These are phyloP conservation scores for Penicillium canariense DNA, from an alignment of 495 filamentous ascomycete species.

Conservation along the genomic window DNA sequence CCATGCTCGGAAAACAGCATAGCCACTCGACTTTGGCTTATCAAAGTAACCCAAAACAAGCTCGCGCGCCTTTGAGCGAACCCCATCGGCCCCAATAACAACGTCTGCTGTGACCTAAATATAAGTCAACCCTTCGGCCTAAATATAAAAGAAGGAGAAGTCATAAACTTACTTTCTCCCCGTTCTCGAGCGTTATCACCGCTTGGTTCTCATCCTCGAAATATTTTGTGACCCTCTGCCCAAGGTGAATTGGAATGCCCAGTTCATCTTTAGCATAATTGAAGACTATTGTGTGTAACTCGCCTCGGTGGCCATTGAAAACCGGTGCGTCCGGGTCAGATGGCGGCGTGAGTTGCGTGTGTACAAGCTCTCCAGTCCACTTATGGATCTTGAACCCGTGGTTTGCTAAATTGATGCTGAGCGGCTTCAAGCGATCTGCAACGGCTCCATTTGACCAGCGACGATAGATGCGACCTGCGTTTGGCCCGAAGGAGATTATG, in stretches of 20 bases:
- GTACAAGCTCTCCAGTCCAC: conserved; percentile 59
- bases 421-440: conserved; percentile 41
- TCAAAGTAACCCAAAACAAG: conserved; percentile 59
- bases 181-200: conserved; percentile 53
- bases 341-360: conserved; percentile 49
- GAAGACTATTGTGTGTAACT: conserved; percentile 58
- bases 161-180: conserved; percentile 35
- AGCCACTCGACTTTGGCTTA: conserved; percentile 57
- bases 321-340: conserved; percentile 50
- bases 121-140: neutral
- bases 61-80: conserved; percentile 57
- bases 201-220: conserved; percentile 53
- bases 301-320: conserved; percentile 60
- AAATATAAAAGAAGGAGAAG: neutral
- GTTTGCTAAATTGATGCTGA: conserved; percentile 49
- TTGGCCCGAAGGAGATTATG: conserved; percentile 63
- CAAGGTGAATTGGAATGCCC: conserved; percentile 55
- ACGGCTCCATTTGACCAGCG: conserved; percentile 49
- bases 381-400: conserved; percentile 56
- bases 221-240: conserved; percentile 51
- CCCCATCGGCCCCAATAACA: conserved; percentile 56
- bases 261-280: conserved; percentile 53
- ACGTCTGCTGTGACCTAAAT: conserved; percentile 29
- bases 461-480: conserved; percentile 55
- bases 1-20: conserved; percentile 60